phyloP scores from a whole-genome alignment of 2,329 filamentous ascomycete species.

The Pseudocercospora fijiensis region DNA sequence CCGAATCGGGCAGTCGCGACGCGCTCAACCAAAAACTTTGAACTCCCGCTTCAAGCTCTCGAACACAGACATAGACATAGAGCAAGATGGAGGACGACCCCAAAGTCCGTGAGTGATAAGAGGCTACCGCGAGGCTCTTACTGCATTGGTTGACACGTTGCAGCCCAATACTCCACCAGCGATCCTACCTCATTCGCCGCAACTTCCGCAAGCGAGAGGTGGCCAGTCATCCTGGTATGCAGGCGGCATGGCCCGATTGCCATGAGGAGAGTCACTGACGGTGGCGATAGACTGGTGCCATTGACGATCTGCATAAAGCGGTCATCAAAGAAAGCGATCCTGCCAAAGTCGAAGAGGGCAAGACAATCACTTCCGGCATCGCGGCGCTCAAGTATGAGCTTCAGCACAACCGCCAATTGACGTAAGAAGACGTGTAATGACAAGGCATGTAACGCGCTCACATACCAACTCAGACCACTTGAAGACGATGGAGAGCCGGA shows the following conservation, averaged over 20 bases:
- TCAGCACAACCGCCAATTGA: constrained; percentile 79
- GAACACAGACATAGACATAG: constrained; percentile 16
- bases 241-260: not conserved
- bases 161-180: constrained; percentile 73
- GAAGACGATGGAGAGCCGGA: constrained; percentile 74
- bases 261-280: constrained; percentile 8
- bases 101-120: constrained; percentile 61
- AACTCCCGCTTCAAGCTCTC: not conserved
- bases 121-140: too few species aligned
- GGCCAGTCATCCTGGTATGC: constrained; percentile 84
- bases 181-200: constrained; percentile 86
- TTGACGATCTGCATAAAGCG: constrained; percentile 89
- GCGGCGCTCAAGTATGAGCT: constrained; percentile 89
- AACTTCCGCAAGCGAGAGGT: constrained; percentile 79
- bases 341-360: constrained; percentile 74
- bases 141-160: not conserved
- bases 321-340: constrained; percentile 60
- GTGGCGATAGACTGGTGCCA: constrained; percentile 70
- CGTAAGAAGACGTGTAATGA: constrained; percentile 52
- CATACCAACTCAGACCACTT: constrained; percentile 58
- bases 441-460: not conserved
- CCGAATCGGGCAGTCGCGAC: not conserved
- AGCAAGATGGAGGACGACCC: constrained; percentile 70
- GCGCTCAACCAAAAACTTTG: constrained; percentile 11
- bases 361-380: constrained; percentile 76